Evolutionary conservation across 495 filamentous ascomycete genomes (phyloP).

Genomic region (Trypethelium eluteriae): DNA sequence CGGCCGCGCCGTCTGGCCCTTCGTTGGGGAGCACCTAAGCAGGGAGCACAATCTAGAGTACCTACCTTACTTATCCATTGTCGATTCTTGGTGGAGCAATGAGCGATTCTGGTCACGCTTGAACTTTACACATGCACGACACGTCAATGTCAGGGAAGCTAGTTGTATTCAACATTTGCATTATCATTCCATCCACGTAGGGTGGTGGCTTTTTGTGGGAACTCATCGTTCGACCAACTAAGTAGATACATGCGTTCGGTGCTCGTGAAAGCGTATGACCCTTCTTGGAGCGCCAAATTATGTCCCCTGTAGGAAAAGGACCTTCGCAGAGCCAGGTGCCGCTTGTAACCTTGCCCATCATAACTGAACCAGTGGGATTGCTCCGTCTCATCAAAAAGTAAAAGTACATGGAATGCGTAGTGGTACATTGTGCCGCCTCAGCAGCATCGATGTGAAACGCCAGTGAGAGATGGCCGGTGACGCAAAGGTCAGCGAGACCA

Average conservation of each 20-base stretch:
- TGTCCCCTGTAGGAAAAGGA: not conserved
- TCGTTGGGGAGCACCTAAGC: not conserved
- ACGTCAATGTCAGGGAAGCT: not conserved
- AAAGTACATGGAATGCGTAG: constrained; percentile 11
- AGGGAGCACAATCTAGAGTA: not conserved
- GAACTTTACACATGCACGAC: not conserved
- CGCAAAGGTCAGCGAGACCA: constrained; percentile 1
- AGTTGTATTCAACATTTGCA: constrained; percentile 7
- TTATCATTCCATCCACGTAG: constrained; percentile 8
- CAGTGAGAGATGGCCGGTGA: not conserved
- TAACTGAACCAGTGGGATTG: not conserved
- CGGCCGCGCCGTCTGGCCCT: not conserved
- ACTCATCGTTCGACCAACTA: not conserved
- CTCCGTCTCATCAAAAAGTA: constrained; percentile 5
- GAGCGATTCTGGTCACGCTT: not conserved
- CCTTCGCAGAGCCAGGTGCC: not conserved
- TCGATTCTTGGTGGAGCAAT: not conserved
- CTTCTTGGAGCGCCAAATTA: not conserved
- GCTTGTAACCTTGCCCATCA: not conserved
- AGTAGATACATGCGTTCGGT: constrained; percentile 1
- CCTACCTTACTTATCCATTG: no score
- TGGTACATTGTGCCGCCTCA: constrained; percentile 9
- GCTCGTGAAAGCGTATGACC: constrained; percentile 9
- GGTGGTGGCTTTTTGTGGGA: not conserved
- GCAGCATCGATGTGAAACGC: constrained; percentile 9